Percentiles rank a stretch among this genome's conserved stretches.
Evolutionary conservation across 257 asterid genomes (phyloP).

Genomic region (Capsicum pubescens): DNA sequence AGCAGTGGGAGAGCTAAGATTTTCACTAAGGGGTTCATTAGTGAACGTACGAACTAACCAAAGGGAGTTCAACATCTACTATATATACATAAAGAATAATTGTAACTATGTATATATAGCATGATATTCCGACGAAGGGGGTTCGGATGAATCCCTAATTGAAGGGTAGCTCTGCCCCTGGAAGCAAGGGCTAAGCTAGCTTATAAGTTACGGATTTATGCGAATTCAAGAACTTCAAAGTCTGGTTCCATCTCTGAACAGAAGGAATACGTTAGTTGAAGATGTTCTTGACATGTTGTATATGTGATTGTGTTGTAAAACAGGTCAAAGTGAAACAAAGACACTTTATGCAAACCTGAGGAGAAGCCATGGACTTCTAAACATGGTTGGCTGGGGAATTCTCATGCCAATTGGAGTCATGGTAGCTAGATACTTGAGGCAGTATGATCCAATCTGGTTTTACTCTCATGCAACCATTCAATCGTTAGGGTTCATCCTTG

Average conservation of each 20-base stretch:
- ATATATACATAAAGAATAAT: too few species aligned
- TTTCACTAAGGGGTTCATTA: too few species aligned
- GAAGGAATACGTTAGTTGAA: too few species aligned
- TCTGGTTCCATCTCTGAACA: too few species aligned
- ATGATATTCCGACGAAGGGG: too few species aligned
- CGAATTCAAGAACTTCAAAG: too few species aligned
- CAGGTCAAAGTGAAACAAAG: slow-evolving; percentile 61
- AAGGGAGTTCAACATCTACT: too few species aligned
- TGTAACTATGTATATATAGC: too few species aligned
- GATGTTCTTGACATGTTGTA: too few species aligned
- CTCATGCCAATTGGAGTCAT: slow-evolving; percentile 76
- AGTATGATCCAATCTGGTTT: slow-evolving; percentile 88
- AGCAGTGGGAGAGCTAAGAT: background rate
- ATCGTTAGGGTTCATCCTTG: slow-evolving; percentile 66
- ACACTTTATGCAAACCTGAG: slow-evolving; percentile 48
- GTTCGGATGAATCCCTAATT: too few species aligned
- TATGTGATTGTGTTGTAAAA: background rate
- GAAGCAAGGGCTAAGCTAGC: background rate
- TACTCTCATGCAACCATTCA: slow-evolving; percentile 68
- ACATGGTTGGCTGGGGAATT: slow-evolving; percentile 89
- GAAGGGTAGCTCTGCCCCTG: too few species aligned
- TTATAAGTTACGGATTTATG: background rate
- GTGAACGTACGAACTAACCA: too few species aligned
- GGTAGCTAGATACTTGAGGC: slow-evolving; percentile 76
- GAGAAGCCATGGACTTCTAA: slow-evolving; percentile 75